phyloP scores from a whole-genome alignment of 2,329 filamentous ascomycete genomes.

The Botrytis squamosa region DNA sequence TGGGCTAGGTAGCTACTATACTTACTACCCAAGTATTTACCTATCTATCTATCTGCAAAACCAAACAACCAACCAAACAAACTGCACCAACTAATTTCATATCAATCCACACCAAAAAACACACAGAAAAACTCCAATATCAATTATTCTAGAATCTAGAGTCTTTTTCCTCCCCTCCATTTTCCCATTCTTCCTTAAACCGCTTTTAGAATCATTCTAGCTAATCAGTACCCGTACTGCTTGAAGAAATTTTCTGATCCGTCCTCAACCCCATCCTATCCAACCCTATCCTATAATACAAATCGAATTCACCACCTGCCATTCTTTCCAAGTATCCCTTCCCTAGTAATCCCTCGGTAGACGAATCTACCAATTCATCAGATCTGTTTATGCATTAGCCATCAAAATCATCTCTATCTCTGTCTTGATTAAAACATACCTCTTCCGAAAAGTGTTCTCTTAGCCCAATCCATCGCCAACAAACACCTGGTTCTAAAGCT shows the following conservation, averaged over 20 bases:
- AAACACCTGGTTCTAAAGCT: constrained; percentile 85
- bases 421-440: constrained; percentile 51
- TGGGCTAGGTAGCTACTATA: too few species aligned
- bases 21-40: too few species aligned
- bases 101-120: neutral
- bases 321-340: neutral
- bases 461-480: constrained; percentile 98
- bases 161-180: neutral
- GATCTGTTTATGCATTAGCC: neutral
- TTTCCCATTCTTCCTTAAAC: neutral
- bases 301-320: too few species aligned
- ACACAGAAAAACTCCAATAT: neutral
- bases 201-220: too few species aligned
- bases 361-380: constrained; percentile 7
- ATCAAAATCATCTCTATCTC: neutral
- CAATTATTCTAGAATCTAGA: neutral
- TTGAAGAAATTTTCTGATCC: neutral
- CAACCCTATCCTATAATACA: neutral
- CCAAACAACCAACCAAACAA: neutral
- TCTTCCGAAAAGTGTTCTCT: constrained; percentile 90
- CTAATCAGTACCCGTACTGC: neutral
- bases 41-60: neutral
- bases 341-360: neutral
- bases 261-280: neutral
- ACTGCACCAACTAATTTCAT: neutral